Evolutionary conservation across 148 eudicot genomes (phyloP).

Genomic region (Polygonum aviculare): DNA sequence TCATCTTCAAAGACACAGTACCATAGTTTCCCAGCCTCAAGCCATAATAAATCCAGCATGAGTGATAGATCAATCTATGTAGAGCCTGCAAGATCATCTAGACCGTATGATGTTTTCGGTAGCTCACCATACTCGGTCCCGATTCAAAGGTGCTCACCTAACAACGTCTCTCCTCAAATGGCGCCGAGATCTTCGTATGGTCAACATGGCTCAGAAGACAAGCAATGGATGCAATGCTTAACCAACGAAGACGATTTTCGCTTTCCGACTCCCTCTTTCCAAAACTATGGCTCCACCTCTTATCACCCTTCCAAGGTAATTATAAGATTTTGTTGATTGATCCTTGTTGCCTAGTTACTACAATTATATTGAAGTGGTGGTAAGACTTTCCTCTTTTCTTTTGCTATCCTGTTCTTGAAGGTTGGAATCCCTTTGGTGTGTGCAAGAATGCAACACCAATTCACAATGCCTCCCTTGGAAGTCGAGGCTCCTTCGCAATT

Average conservation of each 20-base stretch:
- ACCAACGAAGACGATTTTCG: conserved; percentile 49
- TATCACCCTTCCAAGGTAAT: conserved; percentile 67
- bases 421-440: conserved; percentile 80
- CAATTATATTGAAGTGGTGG: too few relatives aligned
- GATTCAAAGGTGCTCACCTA: conserved; percentile 24
- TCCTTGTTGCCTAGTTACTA: too few relatives aligned
- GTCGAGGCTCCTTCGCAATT: conserved; percentile 28
- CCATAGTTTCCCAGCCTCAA: conserved; percentile 21
- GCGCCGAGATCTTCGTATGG: background rate
- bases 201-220: conserved; percentile 23
- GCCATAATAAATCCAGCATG: conserved; percentile 32
- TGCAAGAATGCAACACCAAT: conserved; percentile 68
- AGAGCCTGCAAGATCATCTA: conserved; percentile 24
- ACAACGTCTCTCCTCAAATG: background rate
- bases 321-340: background rate
- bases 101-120: conserved; percentile 42
- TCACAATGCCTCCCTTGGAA: conserved; percentile 70
- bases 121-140: conserved; percentile 33
- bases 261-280: conserved; percentile 25
- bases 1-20: conserved; percentile 14
- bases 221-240: conserved; percentile 75
- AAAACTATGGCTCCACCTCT: conserved; percentile 22
- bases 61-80: conserved; percentile 34
- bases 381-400: background rate
- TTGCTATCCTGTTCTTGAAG: conserved; percentile 19